Evolutionary conservation across 2,329 filamentous ascomycete genomes (phyloP), one percentile per base, ranked within the genome.

Genomic region (Ophiostoma sp.): DNA sequence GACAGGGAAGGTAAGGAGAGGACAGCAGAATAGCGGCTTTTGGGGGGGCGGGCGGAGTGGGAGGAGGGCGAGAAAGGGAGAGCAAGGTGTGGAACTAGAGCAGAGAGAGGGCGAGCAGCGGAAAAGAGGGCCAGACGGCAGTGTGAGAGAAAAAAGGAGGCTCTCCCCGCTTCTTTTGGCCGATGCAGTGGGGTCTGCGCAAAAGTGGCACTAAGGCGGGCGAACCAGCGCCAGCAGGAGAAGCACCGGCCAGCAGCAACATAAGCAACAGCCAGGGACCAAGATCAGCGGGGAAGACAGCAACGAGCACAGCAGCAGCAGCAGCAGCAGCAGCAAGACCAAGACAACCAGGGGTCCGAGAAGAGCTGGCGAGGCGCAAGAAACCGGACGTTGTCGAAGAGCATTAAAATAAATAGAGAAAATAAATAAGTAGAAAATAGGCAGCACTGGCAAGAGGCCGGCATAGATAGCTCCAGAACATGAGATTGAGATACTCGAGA

Each of bases 121-220:
- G 64, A 42, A 65, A 63, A 55, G 60, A 68, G 67, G 68, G 64
- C 52, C 58, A 66, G 66, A 65, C 27, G 45, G 44, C 66, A 55
- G 49, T 42, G 45, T 69, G 69, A 69, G 71, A 69, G 71, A 70
- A 72, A 72, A 71, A 71, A 70, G 70, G 71, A 72, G 71, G 69
- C 70, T 71, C 70, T 70, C 70, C 71, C 71, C 70, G 69, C 69
- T 70, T 70, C 68, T 68, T 71, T 68, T 72, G 66, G 71, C 67
- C 66, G 69, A 69, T 65, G 67, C 69, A 64, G 71, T 70, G 70
- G 71, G 70, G 71, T 70, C 69, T n/a, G 68, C 65, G 69, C 67
- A 69, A 68, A 66, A 68, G 62, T 52, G 68, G 69, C 69, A 69
- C 70, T 69, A 70, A 45, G 68, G 65, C 58, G 55, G 58, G 66